Percentiles rank a stretch among this genome's conserved stretches.
Conservation (phyloP, 306 rosid genomes). For the Sechiopsis laciniata region DNA sequence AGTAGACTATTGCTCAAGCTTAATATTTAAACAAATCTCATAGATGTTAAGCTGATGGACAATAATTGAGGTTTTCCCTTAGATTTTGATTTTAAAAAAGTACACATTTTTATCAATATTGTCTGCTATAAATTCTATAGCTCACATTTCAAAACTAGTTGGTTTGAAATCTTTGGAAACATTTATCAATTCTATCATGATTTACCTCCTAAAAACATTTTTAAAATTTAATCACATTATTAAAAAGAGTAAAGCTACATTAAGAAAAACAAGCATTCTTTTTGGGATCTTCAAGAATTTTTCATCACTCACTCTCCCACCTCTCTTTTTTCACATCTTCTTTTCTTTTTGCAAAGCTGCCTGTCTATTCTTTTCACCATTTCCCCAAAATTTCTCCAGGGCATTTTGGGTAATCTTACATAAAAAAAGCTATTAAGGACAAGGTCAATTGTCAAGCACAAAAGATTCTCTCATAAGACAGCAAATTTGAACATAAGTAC, state of each 20-base stretch:
- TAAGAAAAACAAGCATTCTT: neutral
- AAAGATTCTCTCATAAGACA: neutral
- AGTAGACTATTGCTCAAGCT: neutral
- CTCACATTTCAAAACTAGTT: neutral
- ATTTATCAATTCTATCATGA: too few species aligned
- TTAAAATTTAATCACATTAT: neutral
- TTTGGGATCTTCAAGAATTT: neutral
- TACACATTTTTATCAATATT: too few species aligned
- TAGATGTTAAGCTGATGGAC: neutral
- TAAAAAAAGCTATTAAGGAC: neutral
- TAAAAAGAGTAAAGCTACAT: neutral
- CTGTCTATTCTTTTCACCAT: neutral
- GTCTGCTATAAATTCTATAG: neutral
- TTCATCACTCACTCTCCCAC: neutral
- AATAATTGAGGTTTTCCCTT: neutral
- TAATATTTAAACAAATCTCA: neutral
- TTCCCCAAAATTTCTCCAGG: neutral
- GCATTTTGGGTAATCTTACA: neutral
- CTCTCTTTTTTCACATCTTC: neutral
- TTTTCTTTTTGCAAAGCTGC: conserved; percentile 16
- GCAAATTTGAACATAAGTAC: neutral
- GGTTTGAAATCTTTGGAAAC: neutral
- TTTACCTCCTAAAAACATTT: neutral
- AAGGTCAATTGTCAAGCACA: neutral
- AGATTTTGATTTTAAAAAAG: neutral